phyloP scores from a whole-genome alignment of 2,329 filamentous ascomycete genomes.

The Neonectria sp. region DNA sequence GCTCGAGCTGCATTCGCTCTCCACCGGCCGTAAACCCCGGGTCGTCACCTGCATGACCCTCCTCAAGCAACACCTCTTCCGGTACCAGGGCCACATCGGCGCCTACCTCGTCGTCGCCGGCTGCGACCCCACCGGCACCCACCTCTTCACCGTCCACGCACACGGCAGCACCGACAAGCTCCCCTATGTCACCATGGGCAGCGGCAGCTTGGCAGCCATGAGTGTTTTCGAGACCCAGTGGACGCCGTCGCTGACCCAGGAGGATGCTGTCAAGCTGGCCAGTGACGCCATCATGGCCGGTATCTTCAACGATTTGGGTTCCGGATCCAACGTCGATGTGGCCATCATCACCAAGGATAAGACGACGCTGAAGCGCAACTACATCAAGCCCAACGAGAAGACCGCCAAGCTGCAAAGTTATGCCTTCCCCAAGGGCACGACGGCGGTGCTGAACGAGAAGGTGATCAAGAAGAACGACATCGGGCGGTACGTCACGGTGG shows the following conservation, averaged over 20 bases:
- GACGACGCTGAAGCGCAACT: conserved; percentile 93
- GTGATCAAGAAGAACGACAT: conserved; percentile 95
- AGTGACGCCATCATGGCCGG: conserved; percentile 93
- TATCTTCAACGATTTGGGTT: conserved; percentile 99
- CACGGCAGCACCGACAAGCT: conserved; percentile 99
- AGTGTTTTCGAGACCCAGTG: conserved; percentile 97
- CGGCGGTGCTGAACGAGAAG: conserved; percentile 95
- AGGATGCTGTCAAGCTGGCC: conserved; percentile 87
- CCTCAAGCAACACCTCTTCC: conserved; percentile 99
- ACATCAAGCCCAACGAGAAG: conserved; percentile 92
- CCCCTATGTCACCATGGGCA: conserved; percentile 99
- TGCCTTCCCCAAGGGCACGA: conserved; percentile 91
- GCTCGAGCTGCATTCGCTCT: conserved; percentile 96
- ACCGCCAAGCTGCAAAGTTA: conserved; percentile 95
- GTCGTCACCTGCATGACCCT: conserved; percentile 99
- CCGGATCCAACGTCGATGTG: conserved; percentile 97
- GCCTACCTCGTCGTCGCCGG: conserved; percentile 98
- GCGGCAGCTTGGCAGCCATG: conserved; percentile 96
- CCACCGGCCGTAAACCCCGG: conserved; percentile 94
- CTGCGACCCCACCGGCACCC: conserved; percentile 93
- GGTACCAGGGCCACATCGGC: conserved; percentile 97
- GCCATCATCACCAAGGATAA: conserved; percentile 96
- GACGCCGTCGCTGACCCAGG: conserved; percentile 82
- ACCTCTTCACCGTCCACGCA: conserved; percentile 98
- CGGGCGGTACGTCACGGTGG: conserved; percentile 92